Evolutionary conservation across 441 rosid species (phyloP), one percentile per base, ranked within the genome.

Genomic region (Bocquillonia castaneifolia): DNA sequence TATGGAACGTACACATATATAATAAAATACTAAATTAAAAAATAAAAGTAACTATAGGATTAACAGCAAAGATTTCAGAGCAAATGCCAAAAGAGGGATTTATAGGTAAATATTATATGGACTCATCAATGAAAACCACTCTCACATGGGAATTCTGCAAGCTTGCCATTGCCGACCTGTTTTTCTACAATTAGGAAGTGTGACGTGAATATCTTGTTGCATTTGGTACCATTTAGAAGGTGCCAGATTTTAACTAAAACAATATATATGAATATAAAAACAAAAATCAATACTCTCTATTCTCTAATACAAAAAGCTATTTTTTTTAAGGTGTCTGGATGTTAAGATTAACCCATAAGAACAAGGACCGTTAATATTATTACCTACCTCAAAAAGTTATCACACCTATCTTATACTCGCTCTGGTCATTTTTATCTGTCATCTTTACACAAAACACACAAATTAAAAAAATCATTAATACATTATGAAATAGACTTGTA

Each of bases 61-160:
- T 6, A 23, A 17, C 59, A 65, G 71, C 25, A 3, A 42, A 69
- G 72, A 67, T 67, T 50, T 54, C 65, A 64, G 60, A 51, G 28
- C 10, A 14, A 40, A 63, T 58, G 67, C 44, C 36, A 1, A 29
- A 29, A 44, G 31, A 6, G 15, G 53, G 31, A 22, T 34, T 14
- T 64, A 12, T 36, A 64, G 12, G 7, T 34, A 9, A n/a, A 23
- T 18, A 7, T 5, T 10, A 2, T 0, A 36, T 31, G 39, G 14
- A 3, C 26, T 28, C 15, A 45, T 18, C 26, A 26, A 45, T 26
- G 12, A 10, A n/a, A 63, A 45, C 1, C 8, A 48, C 18, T 47
- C 61, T 66, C 69, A 63, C 73, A 51, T 62, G 66, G 63, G 34
- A 36, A 76, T 60, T 50, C 37, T 45, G 47, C 23, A 25, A 58